Percentiles rank a stretch among this genome's conserved stretches.
Evolutionary conservation across 2,329 filamentous ascomycete genomes (phyloP).

Genomic region (Penicillium crustosum): DNA sequence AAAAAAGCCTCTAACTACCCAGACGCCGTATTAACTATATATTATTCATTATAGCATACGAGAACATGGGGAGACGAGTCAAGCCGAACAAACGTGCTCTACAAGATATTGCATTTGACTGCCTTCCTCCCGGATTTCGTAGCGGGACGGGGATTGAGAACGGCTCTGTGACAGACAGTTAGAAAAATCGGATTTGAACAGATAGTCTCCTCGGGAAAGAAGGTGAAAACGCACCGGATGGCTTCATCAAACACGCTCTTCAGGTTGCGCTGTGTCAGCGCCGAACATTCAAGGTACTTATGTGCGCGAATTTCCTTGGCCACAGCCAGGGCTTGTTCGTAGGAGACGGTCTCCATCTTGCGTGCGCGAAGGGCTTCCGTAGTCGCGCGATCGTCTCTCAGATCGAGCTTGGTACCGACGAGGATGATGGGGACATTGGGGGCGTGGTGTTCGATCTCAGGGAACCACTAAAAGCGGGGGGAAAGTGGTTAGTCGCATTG

Average conservation of each 20-base stretch:
- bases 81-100: conserved; percentile 24
- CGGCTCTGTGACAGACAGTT: conserved; percentile 37
- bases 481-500: conserved; percentile 10
- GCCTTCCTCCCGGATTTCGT: conserved; percentile 43
- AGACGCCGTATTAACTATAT: conserved; percentile 42
- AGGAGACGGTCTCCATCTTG: conserved; percentile 96
- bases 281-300: conserved; percentile 98
- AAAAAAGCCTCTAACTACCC: conserved; percentile 29
- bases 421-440: conserved; percentile 95
- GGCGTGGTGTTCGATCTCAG: conserved; percentile 95
- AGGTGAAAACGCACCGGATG: conserved; percentile 69
- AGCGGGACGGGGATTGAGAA: conserved; percentile 49
- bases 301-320: conserved; percentile 93
- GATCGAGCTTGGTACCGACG: conserved; percentile 93
- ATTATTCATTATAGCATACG: conserved; percentile 37
- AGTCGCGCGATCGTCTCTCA: conserved; percentile 83
- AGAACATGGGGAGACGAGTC: conserved; percentile 21
- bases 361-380: conserved; percentile 80
- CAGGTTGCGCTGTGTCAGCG: conserved; percentile 90
- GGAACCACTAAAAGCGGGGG: conserved; percentile 70
- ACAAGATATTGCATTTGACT: conserved; percentile 48
- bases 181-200: neutral
- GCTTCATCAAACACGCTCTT: conserved; percentile 99
- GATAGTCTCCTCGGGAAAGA: neutral
- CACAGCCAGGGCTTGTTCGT: conserved; percentile 83